These are phyloP conservation scores for Tremella yokohamensis DNA, from an alignment of 768 basidiomycete genomes.

Conservation along the genomic window DNA sequence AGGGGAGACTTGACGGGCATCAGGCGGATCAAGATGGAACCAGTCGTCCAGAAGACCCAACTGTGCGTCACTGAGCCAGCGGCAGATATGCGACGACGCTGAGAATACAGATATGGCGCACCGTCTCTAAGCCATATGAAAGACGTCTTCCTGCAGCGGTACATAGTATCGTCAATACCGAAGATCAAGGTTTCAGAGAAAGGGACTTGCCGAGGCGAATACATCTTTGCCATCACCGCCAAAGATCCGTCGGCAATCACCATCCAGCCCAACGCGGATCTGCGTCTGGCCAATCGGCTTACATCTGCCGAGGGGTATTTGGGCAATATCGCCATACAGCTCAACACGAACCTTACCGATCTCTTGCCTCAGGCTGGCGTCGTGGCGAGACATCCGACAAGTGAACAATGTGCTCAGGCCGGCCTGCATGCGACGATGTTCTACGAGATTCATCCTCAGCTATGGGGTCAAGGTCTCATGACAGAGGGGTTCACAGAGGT, in stretches of 20 bases:
- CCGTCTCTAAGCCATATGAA: constrained; percentile 23
- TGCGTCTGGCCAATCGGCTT: constrained; percentile 32
- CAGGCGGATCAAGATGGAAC: constrained; percentile 43
- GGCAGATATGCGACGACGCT: background rate
- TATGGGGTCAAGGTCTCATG: constrained; percentile 46
- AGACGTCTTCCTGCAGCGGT: constrained; percentile 28
- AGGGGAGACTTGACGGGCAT: constrained; percentile 30
- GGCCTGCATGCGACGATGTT: constrained; percentile 33
- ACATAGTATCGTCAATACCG: constrained; percentile 22
- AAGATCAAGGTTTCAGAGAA: background rate
- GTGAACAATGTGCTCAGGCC: constrained; percentile 15
- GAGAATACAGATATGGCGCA: constrained; percentile 27
- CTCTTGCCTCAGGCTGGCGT: constrained; percentile 24
- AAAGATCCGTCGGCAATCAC: constrained; percentile 23
- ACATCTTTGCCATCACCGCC: constrained; percentile 44
- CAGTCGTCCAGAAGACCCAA: constrained; percentile 44
- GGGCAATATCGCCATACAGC: constrained; percentile 40
- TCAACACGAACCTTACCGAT: background rate
- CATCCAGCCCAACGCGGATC: constrained; percentile 12
- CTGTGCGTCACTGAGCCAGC: constrained; percentile 21
- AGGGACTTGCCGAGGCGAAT: constrained; percentile 21
- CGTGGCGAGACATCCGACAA: constrained; percentile 27
- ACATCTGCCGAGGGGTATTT: constrained; percentile 36
- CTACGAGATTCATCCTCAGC: constrained; percentile 47
- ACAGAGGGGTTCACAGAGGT: constrained; percentile 44